Conservation (phyloP, 1,139 yeast species). For the Saccharomyces pastorianus region DNA sequence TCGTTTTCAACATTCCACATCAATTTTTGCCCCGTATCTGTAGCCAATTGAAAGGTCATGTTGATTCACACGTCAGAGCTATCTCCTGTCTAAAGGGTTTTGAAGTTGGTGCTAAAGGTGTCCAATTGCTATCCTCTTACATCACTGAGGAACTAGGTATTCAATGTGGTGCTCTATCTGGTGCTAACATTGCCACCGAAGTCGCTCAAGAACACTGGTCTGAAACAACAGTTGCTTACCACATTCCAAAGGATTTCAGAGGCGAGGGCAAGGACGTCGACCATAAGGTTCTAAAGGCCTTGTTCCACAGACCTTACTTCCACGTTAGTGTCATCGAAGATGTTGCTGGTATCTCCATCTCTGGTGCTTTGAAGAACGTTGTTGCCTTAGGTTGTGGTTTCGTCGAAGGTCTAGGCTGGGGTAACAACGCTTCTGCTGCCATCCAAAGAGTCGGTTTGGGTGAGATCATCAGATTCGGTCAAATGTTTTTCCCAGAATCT, state of each 20-base stretch:
- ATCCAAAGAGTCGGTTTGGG: conserved; percentile 88
- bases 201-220: conserved; percentile 91
- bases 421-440: conserved; percentile 95
- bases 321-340: conserved; percentile 85
- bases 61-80: conserved; percentile 64
- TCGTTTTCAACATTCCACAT: conserved; percentile 89
- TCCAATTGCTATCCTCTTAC: conserved; percentile 66
- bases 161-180: conserved; percentile 88
- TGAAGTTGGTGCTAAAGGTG: conserved; percentile 72
- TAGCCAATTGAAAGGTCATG: conserved; percentile 65
- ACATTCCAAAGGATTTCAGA: conserved; percentile 54
- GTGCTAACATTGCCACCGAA: conserved; percentile 92
- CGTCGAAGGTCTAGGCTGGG: conserved; percentile 96
- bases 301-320: conserved; percentile 93
- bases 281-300: conserved; percentile 53
- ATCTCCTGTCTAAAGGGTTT: conserved; percentile 91
- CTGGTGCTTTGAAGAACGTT: conserved; percentile 92
- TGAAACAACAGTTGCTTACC: conserved; percentile 90
- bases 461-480: conserved; percentile 81
- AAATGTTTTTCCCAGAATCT: conserved; percentile 62
- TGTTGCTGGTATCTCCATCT: conserved; percentile 87
- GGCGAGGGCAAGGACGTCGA: conserved; percentile 73
- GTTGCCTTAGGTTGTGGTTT: conserved; percentile 93
- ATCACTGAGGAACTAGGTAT: conserved; percentile 71
- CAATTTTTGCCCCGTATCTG: conserved; percentile 76